These are phyloP conservation scores for Rubus idaeus DNA, from an alignment of 306 rosid genomes.

Conservation along the genomic window DNA sequence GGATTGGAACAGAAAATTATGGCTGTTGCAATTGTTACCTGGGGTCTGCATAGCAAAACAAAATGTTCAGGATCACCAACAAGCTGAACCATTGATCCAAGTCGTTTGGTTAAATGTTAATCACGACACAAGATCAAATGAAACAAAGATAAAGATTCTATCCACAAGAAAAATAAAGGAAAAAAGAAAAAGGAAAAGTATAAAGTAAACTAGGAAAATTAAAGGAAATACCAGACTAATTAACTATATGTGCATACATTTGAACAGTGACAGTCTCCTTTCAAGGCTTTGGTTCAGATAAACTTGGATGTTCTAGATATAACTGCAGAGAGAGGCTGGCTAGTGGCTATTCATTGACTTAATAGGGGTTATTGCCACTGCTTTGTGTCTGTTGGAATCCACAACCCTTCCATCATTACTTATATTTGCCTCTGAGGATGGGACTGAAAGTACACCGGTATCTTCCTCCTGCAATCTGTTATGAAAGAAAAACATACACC, in stretches of 20 bases:
- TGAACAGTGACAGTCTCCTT: not conserved
- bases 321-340: conserved; percentile 69
- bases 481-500: not conserved
- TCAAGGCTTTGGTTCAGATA: conserved; percentile 47
- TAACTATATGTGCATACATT: not conserved
- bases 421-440: conserved; percentile 49
- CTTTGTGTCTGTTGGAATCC: conserved; percentile 72
- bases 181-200: not conserved
- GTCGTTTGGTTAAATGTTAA: not conserved
- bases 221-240: not conserved
- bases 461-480: conserved; percentile 75
- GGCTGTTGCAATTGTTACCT: conserved; percentile 92
- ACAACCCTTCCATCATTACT: conserved; percentile 60
- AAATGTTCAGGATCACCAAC: conserved; percentile 11
- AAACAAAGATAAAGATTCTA: not conserved
- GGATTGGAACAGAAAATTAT: conserved; percentile 75
- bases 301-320: conserved; percentile 72
- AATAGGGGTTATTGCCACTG: conserved; percentile 76
- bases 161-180: conserved; percentile 30
- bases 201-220: not conserved
- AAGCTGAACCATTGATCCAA: conserved; percentile 4
- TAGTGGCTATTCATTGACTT: conserved; percentile 50
- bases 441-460: conserved; percentile 58
- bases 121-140: not conserved
- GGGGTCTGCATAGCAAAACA: conserved; percentile 62